Base-by-base conservation (phyloP, 441 rosid genomes). In the Euphorbia celastroides region DNA sequence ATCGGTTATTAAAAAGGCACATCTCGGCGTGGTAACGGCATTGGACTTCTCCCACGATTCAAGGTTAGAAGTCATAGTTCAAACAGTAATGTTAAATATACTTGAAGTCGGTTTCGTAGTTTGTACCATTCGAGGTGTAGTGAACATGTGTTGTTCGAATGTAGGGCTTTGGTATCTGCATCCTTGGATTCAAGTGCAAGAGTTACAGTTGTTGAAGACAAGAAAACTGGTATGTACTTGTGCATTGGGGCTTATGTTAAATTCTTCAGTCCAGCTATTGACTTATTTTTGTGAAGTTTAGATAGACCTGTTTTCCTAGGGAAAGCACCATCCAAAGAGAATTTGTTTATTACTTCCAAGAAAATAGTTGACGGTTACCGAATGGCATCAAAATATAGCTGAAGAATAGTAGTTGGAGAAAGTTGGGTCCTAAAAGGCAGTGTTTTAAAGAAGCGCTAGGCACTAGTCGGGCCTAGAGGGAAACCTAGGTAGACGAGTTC, bases 121-220 rank as follows among this genome's bases (percentile, higher is more conserved):
- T 31, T 14, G 5, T 22, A 58, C 17, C 60, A 32, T 64, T 63
- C 57, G 32, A 31, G 41, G 7, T 36, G 7, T 42, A 28, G 28
- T 44, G 44, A 57, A 19, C 28, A 70, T 75, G 68, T 57, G 54
- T 28, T 62, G 61, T 69, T 56, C 75, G 41, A 73, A 75, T 78
- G 48, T 77, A 92, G 99, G 89, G 83, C 89, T 52, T 71, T 92
- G 80, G 75, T 86, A 51, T 92, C 98, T 27, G 92, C 83, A 66
- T 95, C 98, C 42, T 70, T 95, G 79, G 99, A 92, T 80, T 90
- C 98, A 5, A 95, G 98, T 77, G 98, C 86, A 66, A 84, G 96
- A 68, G 81, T 92, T 69, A 95, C 93, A 2, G 55, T 69, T 58
- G 79, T 92, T 34, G 78, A 84, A 69, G 78, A 82, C 48, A 69